These are phyloP conservation scores for Nigrospora sphaerica DNA, from an alignment of 2,329 filamentous ascomycete species.

Conservation along the genomic window DNA sequence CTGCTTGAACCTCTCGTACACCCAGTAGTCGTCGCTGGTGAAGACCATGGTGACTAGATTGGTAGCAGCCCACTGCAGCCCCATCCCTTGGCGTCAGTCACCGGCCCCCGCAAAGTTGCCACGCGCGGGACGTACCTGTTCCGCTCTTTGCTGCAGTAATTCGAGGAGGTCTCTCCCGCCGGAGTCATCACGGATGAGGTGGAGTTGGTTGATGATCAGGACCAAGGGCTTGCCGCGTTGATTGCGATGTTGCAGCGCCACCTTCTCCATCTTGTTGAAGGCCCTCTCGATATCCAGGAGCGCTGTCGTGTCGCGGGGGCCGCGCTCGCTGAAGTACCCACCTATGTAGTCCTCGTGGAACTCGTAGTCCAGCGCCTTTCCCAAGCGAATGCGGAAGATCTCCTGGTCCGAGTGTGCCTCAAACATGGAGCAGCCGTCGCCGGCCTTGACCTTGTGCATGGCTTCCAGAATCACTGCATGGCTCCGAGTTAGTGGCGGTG, in stretches of 20 bases:
- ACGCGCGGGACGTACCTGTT: conserved; percentile 25
- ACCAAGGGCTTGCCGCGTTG: conserved; percentile 64
- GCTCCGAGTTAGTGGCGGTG: not conserved
- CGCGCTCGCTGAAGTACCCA: conserved; percentile 87
- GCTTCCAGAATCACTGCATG: conserved; percentile 56
- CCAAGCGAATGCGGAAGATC: conserved; percentile 86
- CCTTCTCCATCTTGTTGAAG: conserved; percentile 96
- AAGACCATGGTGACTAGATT: conserved; percentile 56
- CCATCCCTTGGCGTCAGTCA: no score
- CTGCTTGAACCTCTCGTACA: conserved; percentile 47
- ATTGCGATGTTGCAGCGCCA: conserved; percentile 66
- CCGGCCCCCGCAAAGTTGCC: no score
- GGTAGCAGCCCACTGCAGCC: conserved; percentile 56
- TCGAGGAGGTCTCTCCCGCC: conserved; percentile 91
- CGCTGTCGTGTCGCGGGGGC: conserved; percentile 85
- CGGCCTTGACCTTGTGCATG: conserved; percentile 79
- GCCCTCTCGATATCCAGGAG: conserved; percentile 93
- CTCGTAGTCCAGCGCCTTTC: conserved; percentile 91
- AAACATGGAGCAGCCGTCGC: conserved; percentile 87
- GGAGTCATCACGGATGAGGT: conserved; percentile 84
- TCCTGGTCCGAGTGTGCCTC: conserved; percentile 93
- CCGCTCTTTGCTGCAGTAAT: conserved; percentile 88
- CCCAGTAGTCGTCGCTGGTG: conserved; percentile 54
- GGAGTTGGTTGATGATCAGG: conserved; percentile 91
- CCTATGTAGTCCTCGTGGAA: conserved; percentile 98